Evolutionary conservation across 2,329 filamentous ascomycete species (phyloP).

Genomic region (Chrysoporthe cubensis): DNA sequence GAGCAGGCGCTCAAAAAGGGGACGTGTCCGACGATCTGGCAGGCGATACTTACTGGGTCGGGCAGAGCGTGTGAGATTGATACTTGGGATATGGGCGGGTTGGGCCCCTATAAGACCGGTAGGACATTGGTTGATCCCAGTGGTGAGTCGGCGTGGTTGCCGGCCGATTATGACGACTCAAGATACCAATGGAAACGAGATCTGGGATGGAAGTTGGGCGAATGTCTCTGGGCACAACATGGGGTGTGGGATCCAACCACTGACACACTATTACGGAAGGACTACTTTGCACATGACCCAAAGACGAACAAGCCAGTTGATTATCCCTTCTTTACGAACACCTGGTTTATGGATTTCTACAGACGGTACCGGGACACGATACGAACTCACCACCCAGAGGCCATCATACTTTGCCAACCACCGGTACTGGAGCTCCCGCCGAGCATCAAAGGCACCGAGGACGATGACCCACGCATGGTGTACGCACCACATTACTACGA

Average conservation of each 20-base stretch:
- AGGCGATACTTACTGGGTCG: slow-evolving; percentile 88
- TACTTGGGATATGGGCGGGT: slow-evolving; percentile 89
- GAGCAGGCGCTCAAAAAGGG: slow-evolving; percentile 93
- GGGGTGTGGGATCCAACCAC: slow-evolving; percentile 87
- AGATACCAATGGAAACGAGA: slow-evolving; percentile 91
- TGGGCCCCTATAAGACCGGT: slow-evolving; percentile 91
- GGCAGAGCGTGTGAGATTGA: slow-evolving; percentile 88
- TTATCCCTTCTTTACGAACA: slow-evolving; percentile 86
- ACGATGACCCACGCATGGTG: slow-evolving; percentile 88
- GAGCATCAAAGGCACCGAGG: slow-evolving; percentile 79
- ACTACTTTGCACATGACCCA: slow-evolving; percentile 86
- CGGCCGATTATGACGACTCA: slow-evolving; percentile 79
- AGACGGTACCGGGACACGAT: slow-evolving; percentile 76
- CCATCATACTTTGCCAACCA: slow-evolving; percentile 89
- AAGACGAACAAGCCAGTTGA: slow-evolving; percentile 73
- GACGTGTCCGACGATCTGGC: slow-evolving; percentile 91
- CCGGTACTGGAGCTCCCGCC: slow-evolving; percentile 92
- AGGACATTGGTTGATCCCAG: slow-evolving; percentile 83
- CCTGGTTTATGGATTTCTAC: slow-evolving; percentile 88
- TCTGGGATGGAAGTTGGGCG: slow-evolving; percentile 86
- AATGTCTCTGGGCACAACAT: slow-evolving; percentile 96
- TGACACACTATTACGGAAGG: slow-evolving; percentile 77
- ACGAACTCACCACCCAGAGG: slow-evolving; percentile 74
- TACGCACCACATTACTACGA: slow-evolving; percentile 98
- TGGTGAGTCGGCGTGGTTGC: slow-evolving; percentile 83